A percentile compares a stretch with the other conserved stretches of the same genome.
Evolutionary conservation across 345 rosid genomes (phyloP).

Genomic region (Hypericum perforatum): DNA sequence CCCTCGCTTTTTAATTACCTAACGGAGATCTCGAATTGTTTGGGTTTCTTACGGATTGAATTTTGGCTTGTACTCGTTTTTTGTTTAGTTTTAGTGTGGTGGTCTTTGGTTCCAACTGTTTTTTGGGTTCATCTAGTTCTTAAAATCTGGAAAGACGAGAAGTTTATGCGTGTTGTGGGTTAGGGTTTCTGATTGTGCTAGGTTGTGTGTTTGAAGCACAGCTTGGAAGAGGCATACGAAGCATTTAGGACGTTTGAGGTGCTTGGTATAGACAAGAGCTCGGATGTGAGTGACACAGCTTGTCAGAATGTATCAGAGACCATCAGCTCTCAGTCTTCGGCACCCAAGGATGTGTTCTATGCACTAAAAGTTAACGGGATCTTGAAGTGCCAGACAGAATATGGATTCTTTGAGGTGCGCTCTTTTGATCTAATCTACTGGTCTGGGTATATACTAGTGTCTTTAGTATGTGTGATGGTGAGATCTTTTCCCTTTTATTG

Average conservation of each 20-base stretch:
- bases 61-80: too few relatives aligned
- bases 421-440: background rate
- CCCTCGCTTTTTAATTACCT: too few relatives aligned
- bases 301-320: constrained; percentile 43
- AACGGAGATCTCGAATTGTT: too few relatives aligned
- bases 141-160: background rate
- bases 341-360: constrained; percentile 50
- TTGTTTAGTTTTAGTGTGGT: background rate
- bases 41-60: too few relatives aligned
- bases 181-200: too few relatives aligned
- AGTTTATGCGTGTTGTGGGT: background rate
- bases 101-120: background rate
- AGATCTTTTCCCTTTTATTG: constrained; percentile 2
- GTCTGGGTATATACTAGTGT: background rate
- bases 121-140: background rate
- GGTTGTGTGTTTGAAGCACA: too few relatives aligned
- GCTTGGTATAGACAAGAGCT: constrained; percentile 51
- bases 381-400: constrained; percentile 41
- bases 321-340: constrained; percentile 46
- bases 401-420: constrained; percentile 48
- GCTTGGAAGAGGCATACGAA: constrained; percentile 64
- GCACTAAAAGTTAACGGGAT: constrained; percentile 65
- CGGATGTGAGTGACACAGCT: constrained; percentile 36
- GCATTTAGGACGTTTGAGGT: constrained; percentile 67
- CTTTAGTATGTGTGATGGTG: background rate